These are phyloP conservation scores for Kodamaea derodonti DNA, from an alignment of 1,139 yeast genomes.

Conservation along the genomic window DNA sequence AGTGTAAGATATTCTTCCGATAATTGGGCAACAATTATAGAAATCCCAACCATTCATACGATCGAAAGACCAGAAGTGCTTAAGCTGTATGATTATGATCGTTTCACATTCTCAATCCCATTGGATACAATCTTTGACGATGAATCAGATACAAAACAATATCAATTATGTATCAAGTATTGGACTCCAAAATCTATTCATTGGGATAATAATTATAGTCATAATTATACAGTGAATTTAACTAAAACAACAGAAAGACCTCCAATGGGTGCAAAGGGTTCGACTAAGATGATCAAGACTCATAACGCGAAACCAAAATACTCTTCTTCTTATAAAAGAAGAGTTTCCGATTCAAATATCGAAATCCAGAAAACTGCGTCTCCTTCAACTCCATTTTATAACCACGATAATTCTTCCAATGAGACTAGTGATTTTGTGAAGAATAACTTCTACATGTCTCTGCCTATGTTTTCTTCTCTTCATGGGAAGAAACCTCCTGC, in stretches of 20 bases:
- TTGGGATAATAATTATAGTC: constrained; percentile 73
- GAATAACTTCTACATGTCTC: constrained; percentile 36
- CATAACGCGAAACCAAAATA: constrained; percentile 33
- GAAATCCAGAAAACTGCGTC: constrained; percentile 8
- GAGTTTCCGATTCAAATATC: constrained; percentile 30
- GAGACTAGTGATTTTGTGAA: constrained; percentile 29
- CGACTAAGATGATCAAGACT: constrained; percentile 23
- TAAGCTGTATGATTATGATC: constrained; percentile 49
- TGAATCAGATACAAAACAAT: constrained; percentile 19
- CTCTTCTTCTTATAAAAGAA: constrained; percentile 36
- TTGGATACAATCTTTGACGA: constrained; percentile 31
- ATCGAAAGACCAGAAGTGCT: constrained; percentile 55
- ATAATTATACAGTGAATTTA: constrained; percentile 57
- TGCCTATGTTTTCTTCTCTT: constrained; percentile 32
- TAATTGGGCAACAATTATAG: constrained; percentile 69
- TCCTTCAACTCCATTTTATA: constrained; percentile 8
- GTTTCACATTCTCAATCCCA: constrained; percentile 55
- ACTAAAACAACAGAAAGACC: constrained; percentile 17
- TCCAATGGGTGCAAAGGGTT: constrained; percentile 12
- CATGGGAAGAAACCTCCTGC: constrained; percentile 1
- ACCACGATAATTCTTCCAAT: constrained; percentile 17
- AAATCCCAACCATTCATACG: constrained; percentile 62
- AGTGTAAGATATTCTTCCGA: constrained; percentile 65
- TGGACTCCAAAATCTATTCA: constrained; percentile 45
- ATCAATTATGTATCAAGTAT: constrained; percentile 60